Evolutionary conservation across 2,329 filamentous ascomycete species (phyloP).

Genomic region (Fragosphaeria purpurea): DNA sequence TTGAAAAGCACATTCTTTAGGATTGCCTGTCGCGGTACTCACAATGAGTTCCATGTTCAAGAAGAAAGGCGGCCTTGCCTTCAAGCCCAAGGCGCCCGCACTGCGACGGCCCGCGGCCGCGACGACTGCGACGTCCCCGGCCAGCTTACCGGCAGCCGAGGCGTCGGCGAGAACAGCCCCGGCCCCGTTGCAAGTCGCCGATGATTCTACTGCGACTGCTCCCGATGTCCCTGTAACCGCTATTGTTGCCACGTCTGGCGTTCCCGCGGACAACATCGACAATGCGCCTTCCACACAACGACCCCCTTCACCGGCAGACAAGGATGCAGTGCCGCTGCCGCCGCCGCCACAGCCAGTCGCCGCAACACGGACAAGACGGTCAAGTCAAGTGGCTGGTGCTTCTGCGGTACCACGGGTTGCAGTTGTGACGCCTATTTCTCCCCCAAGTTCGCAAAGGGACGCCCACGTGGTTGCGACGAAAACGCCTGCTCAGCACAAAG

Average conservation of each 20-base stretch:
- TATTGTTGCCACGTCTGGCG: no score
- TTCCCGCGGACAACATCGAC: not conserved
- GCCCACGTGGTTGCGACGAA: not conserved
- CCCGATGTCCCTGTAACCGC: not conserved
- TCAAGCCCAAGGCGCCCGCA: constrained; percentile 59
- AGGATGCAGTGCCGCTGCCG: not conserved
- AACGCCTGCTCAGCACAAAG: not conserved
- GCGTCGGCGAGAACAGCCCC: constrained; percentile 15
- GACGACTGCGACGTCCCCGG: constrained; percentile 25
- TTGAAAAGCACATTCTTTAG: no score
- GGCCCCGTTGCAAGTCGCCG: constrained; percentile 4
- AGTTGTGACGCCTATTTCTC: no score
- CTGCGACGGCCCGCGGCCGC: constrained; percentile 38
- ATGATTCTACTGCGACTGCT: not conserved
- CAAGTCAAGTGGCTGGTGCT: not conserved
- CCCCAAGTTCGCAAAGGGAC: no score
- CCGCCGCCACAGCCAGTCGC: not conserved
- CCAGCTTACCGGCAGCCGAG: constrained; percentile 21
- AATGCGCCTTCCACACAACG: not conserved
- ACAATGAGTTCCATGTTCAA: constrained; percentile 40
- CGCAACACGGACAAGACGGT: not conserved
- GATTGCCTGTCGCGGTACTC: not conserved
- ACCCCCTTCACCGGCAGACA: not conserved
- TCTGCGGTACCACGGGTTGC: no score
- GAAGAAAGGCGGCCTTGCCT: constrained; percentile 55